Conservation (phyloP, 352 stramenopile genomes). For the Pythium grandisporangium region DNA sequence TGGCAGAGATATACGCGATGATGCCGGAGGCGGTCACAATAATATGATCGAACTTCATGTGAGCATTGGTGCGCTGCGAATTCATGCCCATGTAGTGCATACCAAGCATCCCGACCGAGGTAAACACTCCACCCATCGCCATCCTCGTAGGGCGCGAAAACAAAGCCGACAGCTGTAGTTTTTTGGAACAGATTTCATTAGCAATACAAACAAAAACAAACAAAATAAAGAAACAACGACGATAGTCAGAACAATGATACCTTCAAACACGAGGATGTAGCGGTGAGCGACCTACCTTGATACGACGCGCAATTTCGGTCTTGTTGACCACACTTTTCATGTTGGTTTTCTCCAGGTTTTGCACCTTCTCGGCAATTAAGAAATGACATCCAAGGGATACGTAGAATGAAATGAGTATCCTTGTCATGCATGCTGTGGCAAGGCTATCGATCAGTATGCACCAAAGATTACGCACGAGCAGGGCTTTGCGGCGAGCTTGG, state of each 20-base stretch:
- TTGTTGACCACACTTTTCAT: constrained; percentile 28
- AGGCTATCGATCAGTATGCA: neutral
- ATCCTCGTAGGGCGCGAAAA: constrained; percentile 52
- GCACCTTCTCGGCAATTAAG: constrained; percentile 7
- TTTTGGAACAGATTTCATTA: too few relatives aligned
- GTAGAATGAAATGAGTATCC: neutral
- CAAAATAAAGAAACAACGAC: neutral
- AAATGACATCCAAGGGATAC: neutral
- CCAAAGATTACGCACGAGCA: neutral
- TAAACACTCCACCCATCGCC: constrained; percentile 35
- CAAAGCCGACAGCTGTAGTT: constrained; percentile 13
- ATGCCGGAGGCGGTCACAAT: constrained; percentile 37
- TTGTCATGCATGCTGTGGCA: neutral
- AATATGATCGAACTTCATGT: constrained; percentile 22
- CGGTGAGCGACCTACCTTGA: constrained; percentile 15
- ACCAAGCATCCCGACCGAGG: constrained; percentile 64
- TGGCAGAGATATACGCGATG: constrained; percentile 50
- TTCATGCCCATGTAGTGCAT: constrained; percentile 99
- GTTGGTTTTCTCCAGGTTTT: constrained; percentile 23
- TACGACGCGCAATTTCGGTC: constrained; percentile 16
- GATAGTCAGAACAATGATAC: too few relatives aligned
- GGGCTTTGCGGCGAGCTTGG: neutral
- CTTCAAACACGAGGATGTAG: too few relatives aligned
- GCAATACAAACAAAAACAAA: neutral
- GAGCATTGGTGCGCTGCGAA: constrained; percentile 80